Evolutionary conservation across 2,329 filamentous ascomycete species (phyloP).

Genomic region (Diaporthe citri): DNA sequence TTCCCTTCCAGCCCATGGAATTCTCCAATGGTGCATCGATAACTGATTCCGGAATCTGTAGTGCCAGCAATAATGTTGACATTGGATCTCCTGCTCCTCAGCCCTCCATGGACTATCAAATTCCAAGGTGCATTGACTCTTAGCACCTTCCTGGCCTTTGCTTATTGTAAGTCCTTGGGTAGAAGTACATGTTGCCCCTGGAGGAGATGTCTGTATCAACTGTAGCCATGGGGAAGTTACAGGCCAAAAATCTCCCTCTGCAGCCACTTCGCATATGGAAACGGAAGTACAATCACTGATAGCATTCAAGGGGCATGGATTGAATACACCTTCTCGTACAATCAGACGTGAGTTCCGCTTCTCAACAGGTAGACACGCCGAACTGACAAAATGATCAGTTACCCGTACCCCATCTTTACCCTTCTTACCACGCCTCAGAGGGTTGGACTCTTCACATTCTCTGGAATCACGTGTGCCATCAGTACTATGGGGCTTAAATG

Average conservation of each 20-base stretch:
- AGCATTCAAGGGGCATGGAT: constrained; percentile 70
- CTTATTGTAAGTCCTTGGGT: constrained; percentile 65
- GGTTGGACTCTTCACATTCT: constrained; percentile 75
- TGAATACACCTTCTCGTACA: constrained; percentile 76
- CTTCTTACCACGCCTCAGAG: constrained; percentile 75
- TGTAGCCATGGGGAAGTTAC: not conserved
- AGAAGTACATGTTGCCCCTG: not conserved
- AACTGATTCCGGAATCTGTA: constrained; percentile 50
- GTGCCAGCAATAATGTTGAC: constrained; percentile 74
- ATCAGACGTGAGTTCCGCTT: constrained; percentile 67
- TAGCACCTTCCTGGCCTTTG: constrained; percentile 70
- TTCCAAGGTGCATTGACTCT: constrained; percentile 70
- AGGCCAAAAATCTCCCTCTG: not conserved
- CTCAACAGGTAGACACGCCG: not conserved
- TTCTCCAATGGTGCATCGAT: constrained; percentile 62
- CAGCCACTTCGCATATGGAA: not conserved
- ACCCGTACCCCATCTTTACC: constrained; percentile 88
- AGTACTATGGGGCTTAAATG: constrained; percentile 78
- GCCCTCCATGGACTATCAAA: constrained; percentile 78
- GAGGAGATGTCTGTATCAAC: not conserved
- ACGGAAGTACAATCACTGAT: not conserved
- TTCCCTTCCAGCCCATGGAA: not conserved
- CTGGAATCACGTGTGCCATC: constrained; percentile 78
- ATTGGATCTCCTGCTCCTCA: constrained; percentile 76
- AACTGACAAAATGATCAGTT: constrained; percentile 60